These are phyloP conservation scores for Termitomyces sp. DNA, from an alignment of 1,284 basidiomycete genomes.

Conservation along the genomic window DNA sequence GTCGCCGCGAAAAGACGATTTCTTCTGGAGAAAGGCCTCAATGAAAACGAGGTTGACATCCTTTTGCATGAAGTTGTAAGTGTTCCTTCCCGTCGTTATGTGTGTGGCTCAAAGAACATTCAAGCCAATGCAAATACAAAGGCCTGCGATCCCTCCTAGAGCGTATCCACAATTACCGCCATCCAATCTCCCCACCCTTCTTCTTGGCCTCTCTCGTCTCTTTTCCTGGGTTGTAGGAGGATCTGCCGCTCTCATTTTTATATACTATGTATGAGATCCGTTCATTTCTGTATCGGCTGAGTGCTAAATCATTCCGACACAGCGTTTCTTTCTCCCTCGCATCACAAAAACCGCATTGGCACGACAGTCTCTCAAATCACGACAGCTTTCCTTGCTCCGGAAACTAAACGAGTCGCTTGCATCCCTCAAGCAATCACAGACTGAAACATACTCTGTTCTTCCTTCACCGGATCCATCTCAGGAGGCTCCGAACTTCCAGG, in stretches of 20 bases:
- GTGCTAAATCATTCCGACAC: slow-evolving; percentile 2
- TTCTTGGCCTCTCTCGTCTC: slow-evolving; percentile 55
- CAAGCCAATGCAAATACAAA: slow-evolving; percentile 45
- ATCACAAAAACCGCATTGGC: slow-evolving; percentile 55
- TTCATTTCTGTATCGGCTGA: not conserved
- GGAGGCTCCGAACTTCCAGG: slow-evolving; percentile 43
- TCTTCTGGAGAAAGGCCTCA: slow-evolving; percentile 68
- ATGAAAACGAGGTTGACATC: slow-evolving; percentile 51
- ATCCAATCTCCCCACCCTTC: slow-evolving; percentile 61
- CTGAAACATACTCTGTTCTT: slow-evolving; percentile 48
- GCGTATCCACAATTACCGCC: slow-evolving; percentile 69
- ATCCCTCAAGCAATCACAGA: slow-evolving; percentile 48
- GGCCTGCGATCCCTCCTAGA: slow-evolving; percentile 60
- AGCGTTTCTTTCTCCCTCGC: slow-evolving; percentile 68
- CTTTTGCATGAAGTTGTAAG: slow-evolving; percentile 57
- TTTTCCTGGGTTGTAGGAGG: slow-evolving; percentile 66
- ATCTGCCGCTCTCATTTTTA: slow-evolving; percentile 48
- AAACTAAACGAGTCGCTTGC: slow-evolving; percentile 50
- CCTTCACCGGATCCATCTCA: slow-evolving; percentile 46
- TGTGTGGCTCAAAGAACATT: slow-evolving; percentile 4
- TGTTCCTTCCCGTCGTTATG: slow-evolving; percentile 6
- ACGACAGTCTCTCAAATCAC: slow-evolving; percentile 51
- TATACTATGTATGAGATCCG: slow-evolving; percentile 54
- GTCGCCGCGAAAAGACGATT: slow-evolving; percentile 54
- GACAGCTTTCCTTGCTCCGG: slow-evolving; percentile 51